Evolutionary conservation across 768 basidiomycete species (phyloP).

Genomic region (Strobilomyces confusus): DNA sequence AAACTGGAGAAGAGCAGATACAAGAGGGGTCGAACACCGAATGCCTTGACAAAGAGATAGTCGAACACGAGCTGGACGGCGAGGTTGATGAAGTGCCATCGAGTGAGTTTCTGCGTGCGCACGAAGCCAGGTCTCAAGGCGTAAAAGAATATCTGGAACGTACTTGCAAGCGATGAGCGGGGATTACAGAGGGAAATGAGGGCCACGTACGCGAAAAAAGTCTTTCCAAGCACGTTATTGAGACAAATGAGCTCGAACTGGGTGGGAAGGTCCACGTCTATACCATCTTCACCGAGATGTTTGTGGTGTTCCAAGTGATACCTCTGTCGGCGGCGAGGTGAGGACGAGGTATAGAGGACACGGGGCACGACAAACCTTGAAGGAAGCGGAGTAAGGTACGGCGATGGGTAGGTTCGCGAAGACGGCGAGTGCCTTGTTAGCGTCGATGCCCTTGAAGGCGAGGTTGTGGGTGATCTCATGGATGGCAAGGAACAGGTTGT

Average conservation of each 20-base stretch:
- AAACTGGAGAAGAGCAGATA: conserved; percentile 90
- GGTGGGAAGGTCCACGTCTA: conserved; percentile 95
- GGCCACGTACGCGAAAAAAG: conserved; percentile 84
- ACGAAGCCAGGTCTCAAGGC: conserved; percentile 94
- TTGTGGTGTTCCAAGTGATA: conserved; percentile 98
- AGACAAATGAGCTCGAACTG: conserved; percentile 77
- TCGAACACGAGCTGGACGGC: conserved; percentile 67
- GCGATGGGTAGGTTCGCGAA: conserved; percentile 93
- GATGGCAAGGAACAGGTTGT: conserved; percentile 96
- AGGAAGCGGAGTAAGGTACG: conserved; percentile 90
- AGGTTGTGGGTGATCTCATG: conserved; percentile 99
- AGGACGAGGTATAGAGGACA: background rate
- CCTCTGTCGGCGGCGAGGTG: conserved; percentile 40
- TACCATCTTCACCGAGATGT: conserved; percentile 89
- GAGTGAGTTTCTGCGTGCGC: conserved; percentile 72
- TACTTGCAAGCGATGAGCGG: conserved; percentile 44
- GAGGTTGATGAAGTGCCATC: conserved; percentile 85
- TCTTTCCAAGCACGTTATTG: conserved; percentile 96
- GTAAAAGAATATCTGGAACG: conserved; percentile 98
- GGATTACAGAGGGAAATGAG: background rate
- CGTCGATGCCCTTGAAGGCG: conserved; percentile 76
- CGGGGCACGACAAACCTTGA: conserved; percentile 60
- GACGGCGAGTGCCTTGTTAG: conserved; percentile 86
- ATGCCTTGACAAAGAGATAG: conserved; percentile 51
- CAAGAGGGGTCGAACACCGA: conserved; percentile 50